phyloP scores from a whole-genome alignment of 140 eudicot genomes.

The Erigeron philadelphicus region DNA sequence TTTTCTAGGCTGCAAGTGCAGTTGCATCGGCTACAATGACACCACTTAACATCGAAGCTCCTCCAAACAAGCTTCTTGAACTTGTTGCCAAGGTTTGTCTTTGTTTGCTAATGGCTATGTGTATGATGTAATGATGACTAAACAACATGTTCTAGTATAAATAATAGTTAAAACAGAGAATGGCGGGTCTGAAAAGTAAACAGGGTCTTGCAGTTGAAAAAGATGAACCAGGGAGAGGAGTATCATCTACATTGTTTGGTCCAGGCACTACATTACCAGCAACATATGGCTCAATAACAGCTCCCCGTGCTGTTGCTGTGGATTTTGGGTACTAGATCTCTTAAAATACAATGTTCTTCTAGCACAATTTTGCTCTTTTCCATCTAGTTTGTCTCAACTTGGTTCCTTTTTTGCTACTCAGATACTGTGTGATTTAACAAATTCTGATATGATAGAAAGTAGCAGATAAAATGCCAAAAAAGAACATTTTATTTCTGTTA shows the following conservation, averaged over 20 bases:
- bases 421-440: background rate
- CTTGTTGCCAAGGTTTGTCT: conserved; percentile 78
- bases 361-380: background rate
- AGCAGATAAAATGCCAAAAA: background rate
- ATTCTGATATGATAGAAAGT: background rate
- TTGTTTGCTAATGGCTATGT: background rate
- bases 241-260: conserved; percentile 55
- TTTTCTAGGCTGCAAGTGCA: conserved; percentile 76
- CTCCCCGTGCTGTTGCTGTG: conserved; percentile 48
- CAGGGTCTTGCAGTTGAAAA: conserved; percentile 99
- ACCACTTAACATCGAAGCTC: conserved; percentile 65
- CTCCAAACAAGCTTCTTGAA: conserved; percentile 78
- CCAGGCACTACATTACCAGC: conserved; percentile 34
- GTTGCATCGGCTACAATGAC: conserved; percentile 97
- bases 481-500: background rate
- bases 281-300: conserved; percentile 60
- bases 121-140: background rate
- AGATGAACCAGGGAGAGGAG: conserved; percentile 59
- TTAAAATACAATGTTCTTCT: conserved; percentile 7
- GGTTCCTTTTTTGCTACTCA: too few species aligned
- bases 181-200: conserved; percentile 39
- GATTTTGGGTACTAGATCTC: conserved; percentile 57
- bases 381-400: background rate
- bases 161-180: background rate
- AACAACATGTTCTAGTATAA: background rate